Base-by-base conservation (phyloP, 306 rosid species). In the Cucurbita maxima region DNA sequence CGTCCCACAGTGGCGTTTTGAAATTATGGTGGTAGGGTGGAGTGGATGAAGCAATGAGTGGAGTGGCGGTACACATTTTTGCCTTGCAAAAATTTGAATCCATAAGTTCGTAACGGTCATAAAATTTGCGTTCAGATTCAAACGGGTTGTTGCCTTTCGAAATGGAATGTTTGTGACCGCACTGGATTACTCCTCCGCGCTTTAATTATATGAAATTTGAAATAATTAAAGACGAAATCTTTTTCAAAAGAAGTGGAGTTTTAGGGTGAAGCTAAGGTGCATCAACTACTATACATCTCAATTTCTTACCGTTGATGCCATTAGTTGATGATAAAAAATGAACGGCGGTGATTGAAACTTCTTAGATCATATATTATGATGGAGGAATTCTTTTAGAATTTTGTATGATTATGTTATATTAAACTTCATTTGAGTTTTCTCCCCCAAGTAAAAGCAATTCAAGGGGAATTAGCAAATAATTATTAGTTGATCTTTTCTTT, bases 21-120 rank as follows among this genome's bases (percentile, higher is more conserved):
- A 75, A 76, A 74, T 50, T 59, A 55, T 6, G 5, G 3, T 4
- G 30, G 22, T 41, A 53, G 19, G 69, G 48, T 34, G 74, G 79
- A 54, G 74, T 66, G 88, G 80, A 77, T 70, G 57, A 19, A 82
- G 83, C 37, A 77, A 82, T 73, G 62, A 55, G 50, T 10, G 73
- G 66, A 72, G 77, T 13, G 76, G 34, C 7, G 18, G 36, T 74
- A 36, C 70, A 51, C 54, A 8, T 3, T 11, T 63, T 44, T 4
- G 72, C 13, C 30, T 68, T 76, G 47, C 22, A 75, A 78, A 66
- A 22, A 25, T 87, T 83, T 83, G 83, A 83, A 86, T 76, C 71
- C 11, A 22, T 60, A 6, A 53, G 56, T 43, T 16, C 6, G 75
- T 61, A 91, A 88, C 97, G 97, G 97, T 91, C 95, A 40, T 2